A percentile compares a stretch with the other conserved stretches of the same genome.
phyloP scores from a whole-genome alignment of 352 stramenopile species.

The Pythium dissimile region DNA sequence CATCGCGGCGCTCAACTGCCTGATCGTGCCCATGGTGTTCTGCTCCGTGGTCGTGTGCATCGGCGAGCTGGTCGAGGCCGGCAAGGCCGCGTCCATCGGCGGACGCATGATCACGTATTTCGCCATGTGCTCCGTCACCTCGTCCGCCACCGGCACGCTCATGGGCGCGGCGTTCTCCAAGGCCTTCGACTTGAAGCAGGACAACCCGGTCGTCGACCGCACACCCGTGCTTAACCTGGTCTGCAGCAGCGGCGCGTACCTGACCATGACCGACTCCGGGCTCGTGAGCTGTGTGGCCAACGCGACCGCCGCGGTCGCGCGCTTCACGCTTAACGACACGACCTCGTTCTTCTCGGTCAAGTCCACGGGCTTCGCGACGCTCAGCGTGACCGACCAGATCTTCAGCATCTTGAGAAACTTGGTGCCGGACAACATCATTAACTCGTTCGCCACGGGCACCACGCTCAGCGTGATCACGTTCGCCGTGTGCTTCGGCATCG shows the following conservation, averaged over 20 bases:
- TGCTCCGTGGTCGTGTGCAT: slow-evolving; percentile 65
- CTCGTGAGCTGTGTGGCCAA: slow-evolving; percentile 35
- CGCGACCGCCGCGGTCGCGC: slow-evolving; percentile 25
- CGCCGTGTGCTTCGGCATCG: slow-evolving; percentile 63
- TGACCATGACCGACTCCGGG: slow-evolving; percentile 32
- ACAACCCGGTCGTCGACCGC: background rate
- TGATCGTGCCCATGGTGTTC: slow-evolving; percentile 70
- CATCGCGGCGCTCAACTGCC: slow-evolving; percentile 59
- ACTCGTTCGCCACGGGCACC: slow-evolving; percentile 42
- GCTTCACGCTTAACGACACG: slow-evolving; percentile 61
- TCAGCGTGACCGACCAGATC: slow-evolving; percentile 64
- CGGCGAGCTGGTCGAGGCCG: slow-evolving; percentile 52
- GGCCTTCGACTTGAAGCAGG: slow-evolving; percentile 9
- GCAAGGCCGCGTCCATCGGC: slow-evolving; percentile 52
- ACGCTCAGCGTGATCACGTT: slow-evolving; percentile 74
- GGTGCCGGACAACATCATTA: slow-evolving; percentile 68
- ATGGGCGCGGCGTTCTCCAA: slow-evolving; percentile 46
- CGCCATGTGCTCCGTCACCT: slow-evolving; percentile 40
- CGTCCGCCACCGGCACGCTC: slow-evolving; percentile 38
- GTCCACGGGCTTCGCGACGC: slow-evolving; percentile 33
- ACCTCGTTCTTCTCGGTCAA: slow-evolving; percentile 37
- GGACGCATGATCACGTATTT: slow-evolving; percentile 49
- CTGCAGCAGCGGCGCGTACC: slow-evolving; percentile 41
- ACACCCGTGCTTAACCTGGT: slow-evolving; percentile 35
- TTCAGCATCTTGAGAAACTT: slow-evolving; percentile 58